Conservation (phyloP, 2,329 filamentous ascomycete species). For the Aspergillus amoenus region DNA sequence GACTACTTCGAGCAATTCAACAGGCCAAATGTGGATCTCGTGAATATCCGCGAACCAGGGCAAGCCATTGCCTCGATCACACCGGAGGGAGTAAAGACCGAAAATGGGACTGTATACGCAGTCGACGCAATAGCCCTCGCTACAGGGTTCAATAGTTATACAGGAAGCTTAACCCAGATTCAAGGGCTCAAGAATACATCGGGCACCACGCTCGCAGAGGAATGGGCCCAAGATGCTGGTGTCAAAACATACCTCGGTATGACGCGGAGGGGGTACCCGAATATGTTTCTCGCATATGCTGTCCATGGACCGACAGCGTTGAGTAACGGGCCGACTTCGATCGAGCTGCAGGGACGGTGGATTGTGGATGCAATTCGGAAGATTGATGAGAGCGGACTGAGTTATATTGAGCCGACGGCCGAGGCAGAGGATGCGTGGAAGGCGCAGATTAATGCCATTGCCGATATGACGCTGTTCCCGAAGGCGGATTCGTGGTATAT, state of each 20-base stretch:
- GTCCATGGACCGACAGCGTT: constrained; percentile 57
- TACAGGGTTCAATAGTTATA: constrained; percentile 43
- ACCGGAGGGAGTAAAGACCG: constrained; percentile 40
- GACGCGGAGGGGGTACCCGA: constrained; percentile 44
- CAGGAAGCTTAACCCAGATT: constrained; percentile 38
- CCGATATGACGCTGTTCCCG: constrained; percentile 51
- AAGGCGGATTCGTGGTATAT: constrained; percentile 34
- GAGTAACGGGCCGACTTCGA: constrained; percentile 52
- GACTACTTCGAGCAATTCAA: constrained; percentile 54
- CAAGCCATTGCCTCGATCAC: constrained; percentile 44
- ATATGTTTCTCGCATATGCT: constrained; percentile 56
- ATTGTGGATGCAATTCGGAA: constrained; percentile 47
- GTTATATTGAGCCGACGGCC: constrained; percentile 51
- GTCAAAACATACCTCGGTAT: constrained; percentile 44
- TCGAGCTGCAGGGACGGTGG: neutral
- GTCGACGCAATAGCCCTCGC: constrained; percentile 43
- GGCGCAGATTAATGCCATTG: constrained; percentile 46
- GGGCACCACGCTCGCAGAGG: constrained; percentile 30
- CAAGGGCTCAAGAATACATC: constrained; percentile 30
- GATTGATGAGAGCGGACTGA: constrained; percentile 47
- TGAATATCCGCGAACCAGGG: constrained; percentile 46
- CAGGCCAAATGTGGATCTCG: constrained; percentile 47
- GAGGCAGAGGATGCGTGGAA: constrained; percentile 54
- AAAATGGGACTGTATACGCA: constrained; percentile 37
- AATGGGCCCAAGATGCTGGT: neutral